phyloP scores from a whole-genome alignment of 805 yeast species.

The Brettanomyces sp. region DNA sequence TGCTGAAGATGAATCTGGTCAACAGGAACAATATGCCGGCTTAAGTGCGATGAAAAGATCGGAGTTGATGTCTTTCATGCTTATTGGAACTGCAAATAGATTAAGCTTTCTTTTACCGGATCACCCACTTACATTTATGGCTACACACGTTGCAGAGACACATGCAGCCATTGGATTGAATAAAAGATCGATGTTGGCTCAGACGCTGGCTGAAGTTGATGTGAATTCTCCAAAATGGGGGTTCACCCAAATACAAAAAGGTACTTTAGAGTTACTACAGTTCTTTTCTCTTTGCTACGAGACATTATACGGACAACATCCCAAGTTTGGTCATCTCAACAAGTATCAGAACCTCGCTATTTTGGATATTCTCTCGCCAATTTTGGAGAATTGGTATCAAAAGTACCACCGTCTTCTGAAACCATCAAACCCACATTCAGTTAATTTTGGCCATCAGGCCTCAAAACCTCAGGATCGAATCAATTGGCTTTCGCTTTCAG shows the following conservation, averaged over 20 bases:
- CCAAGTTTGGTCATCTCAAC: constrained; percentile 39
- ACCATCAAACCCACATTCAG: constrained; percentile 34
- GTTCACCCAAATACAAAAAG: constrained; percentile 58
- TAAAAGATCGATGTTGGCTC: constrained; percentile 67
- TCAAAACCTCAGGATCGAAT: constrained; percentile 8
- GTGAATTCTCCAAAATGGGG: constrained; percentile 30
- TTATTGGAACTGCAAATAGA: constrained; percentile 78
- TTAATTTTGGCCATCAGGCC: constrained; percentile 2
- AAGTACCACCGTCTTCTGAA: constrained; percentile 48
- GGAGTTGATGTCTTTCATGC: constrained; percentile 90
- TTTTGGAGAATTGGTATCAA: constrained; percentile 69
- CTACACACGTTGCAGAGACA: constrained; percentile 79
- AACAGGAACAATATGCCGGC: constrained; percentile 53
- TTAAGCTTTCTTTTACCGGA: constrained; percentile 75
- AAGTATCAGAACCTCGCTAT: constrained; percentile 64
- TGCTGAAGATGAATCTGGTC: constrained; percentile 34
- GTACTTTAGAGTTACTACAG: constrained; percentile 70
- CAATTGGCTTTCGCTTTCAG: constrained; percentile 19
- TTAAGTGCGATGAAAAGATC: constrained; percentile 78
- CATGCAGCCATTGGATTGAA: constrained; percentile 76
- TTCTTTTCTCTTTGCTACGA: constrained; percentile 79
- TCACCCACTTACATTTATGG: constrained; percentile 65
- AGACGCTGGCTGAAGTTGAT: constrained; percentile 60
- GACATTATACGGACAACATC: constrained; percentile 62
- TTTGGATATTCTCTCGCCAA: constrained; percentile 63